Base-by-base conservation (phyloP, 2,329 filamentous ascomycete genomes). In the Aspergillus sojae region DNA sequence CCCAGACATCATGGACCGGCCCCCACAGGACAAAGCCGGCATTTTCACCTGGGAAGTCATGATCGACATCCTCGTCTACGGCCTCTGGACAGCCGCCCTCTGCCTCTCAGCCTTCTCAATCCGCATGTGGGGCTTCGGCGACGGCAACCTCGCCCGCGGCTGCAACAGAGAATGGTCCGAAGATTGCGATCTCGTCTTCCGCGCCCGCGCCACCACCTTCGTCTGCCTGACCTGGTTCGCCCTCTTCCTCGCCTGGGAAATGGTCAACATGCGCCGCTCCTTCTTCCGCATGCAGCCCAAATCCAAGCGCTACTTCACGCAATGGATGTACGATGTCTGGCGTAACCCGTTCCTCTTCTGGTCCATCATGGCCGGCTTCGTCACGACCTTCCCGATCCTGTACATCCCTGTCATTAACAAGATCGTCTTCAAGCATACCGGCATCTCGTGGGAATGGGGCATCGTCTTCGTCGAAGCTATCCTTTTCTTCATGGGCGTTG, bases 11-110 rank as follows among this genome's bases (percentile, higher is more conserved):
- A 91, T 96, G 86, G 81, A 84, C 65, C 89, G 92, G 61, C 91
- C 91, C 12, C 92, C 93, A 0, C 91, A 93, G 62, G 84, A 88
- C 73, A 84, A 85, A 71, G 76, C 77, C 23, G 90, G 90, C 62
- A 87, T 94, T 50, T 94, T 94, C 76, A 92, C 90, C 16, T 83
- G 84, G 71, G 89, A 94, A 78, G 85, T 94, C 67, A 83, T 93
- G 56, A 79, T 89, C 65, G 91, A 94, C 75, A 93, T 93, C 87
- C 73, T 91, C 23, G 86, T 92, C 4, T 93, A 93, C 72, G 91
- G 91, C 28, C 70, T 88, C 68, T 88, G 90, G 80, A 92, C 93
- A 85, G 89, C 89, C 5, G 84, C 83, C 4, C 86, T 91, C 67
- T 89, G 86, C 67, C 82, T 90, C 0, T 77, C 82, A 2, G 79